Conservation (phyloP, 345 rosid genomes). For the Eucalyptus cloeziana region DNA sequence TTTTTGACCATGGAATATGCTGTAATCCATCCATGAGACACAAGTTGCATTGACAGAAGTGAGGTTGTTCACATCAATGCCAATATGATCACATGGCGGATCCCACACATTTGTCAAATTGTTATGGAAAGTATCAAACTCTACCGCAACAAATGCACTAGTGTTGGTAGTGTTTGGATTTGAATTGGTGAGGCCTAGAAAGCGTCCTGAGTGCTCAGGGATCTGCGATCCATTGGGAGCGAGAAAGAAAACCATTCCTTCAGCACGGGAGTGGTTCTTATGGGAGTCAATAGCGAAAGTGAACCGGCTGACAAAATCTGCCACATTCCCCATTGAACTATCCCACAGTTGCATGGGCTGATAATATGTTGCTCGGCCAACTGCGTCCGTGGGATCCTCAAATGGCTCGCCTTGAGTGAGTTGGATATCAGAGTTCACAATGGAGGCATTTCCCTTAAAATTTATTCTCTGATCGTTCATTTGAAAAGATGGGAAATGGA, state of each 20-base stretch:
- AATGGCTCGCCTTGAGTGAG: not conserved
- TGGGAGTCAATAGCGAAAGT: not conserved
- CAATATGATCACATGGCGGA: not conserved
- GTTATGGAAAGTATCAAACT: not conserved
- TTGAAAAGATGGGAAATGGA: not conserved
- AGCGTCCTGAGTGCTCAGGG: not conserved
- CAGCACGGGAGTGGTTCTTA: not conserved
- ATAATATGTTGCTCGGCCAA: not conserved
- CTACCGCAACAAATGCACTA: not conserved
- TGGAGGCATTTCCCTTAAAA: not conserved
- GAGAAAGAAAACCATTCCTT: slow-evolving; percentile 3
- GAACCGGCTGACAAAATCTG: slow-evolving; percentile 8
- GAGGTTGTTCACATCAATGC: not conserved
- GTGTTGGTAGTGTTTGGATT: not conserved
- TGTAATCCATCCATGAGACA: not conserved
- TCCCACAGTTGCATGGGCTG: slow-evolving; percentile 8
- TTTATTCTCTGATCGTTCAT: not conserved
- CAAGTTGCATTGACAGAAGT: not conserved
- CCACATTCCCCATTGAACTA: not conserved
- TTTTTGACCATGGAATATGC: not conserved
- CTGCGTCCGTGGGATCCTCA: too few relatives aligned
- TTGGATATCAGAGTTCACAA: not conserved
- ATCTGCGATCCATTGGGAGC: not conserved
- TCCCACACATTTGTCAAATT: not conserved
- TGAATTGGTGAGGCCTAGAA: not conserved